Percentiles rank a stretch among this genome's conserved stretches.
phyloP scores from a whole-genome alignment of 768 basidiomycete genomes.

The Leccinum longicurvipes region DNA sequence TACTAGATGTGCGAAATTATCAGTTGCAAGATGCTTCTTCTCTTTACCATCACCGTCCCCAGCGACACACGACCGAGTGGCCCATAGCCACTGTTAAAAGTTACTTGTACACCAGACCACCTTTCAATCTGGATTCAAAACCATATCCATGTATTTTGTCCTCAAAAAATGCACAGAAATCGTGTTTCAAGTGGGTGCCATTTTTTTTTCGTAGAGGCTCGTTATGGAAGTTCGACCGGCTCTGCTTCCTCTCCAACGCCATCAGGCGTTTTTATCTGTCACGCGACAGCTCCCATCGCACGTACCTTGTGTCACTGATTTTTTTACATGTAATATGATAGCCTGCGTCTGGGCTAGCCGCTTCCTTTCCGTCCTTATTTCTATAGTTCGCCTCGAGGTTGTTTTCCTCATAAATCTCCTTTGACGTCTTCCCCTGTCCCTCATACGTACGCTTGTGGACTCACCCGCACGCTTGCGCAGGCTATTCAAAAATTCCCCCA shows the following conservation, averaged over 20 bases:
- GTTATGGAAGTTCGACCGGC: constrained; percentile 25
- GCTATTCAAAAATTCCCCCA: constrained; percentile 48
- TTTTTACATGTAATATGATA: constrained; percentile 38
- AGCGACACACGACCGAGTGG: constrained; percentile 30
- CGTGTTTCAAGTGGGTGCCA: constrained; percentile 31
- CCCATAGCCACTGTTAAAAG: constrained; percentile 25
- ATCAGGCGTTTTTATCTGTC: constrained; percentile 32
- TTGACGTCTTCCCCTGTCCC: constrained; percentile 21
- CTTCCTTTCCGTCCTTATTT: constrained; percentile 18
- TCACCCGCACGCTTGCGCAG: constrained; percentile 29
- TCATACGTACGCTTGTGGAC: constrained; percentile 23
- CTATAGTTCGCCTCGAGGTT: constrained; percentile 20
- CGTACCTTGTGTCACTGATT: constrained; percentile 30
- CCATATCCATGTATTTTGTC: constrained; percentile 35
- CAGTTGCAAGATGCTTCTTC: constrained; percentile 20
- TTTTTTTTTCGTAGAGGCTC: constrained; percentile 17
- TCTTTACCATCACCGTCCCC: constrained; percentile 32
- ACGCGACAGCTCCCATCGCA: constrained; percentile 36
- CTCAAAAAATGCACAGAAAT: constrained; percentile 37
- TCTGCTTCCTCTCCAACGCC: constrained; percentile 21
- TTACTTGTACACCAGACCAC: constrained; percentile 14
- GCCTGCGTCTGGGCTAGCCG: constrained; percentile 12
- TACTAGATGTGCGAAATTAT: constrained; percentile 21
- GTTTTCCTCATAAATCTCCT: constrained; percentile 23
- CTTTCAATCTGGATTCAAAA: constrained; percentile 36